A percentile compares a stretch with the other conserved stretches of the same genome.
Evolutionary conservation across 148 eudicot genomes (phyloP).

Genomic region (Rhododendron vialii): DNA sequence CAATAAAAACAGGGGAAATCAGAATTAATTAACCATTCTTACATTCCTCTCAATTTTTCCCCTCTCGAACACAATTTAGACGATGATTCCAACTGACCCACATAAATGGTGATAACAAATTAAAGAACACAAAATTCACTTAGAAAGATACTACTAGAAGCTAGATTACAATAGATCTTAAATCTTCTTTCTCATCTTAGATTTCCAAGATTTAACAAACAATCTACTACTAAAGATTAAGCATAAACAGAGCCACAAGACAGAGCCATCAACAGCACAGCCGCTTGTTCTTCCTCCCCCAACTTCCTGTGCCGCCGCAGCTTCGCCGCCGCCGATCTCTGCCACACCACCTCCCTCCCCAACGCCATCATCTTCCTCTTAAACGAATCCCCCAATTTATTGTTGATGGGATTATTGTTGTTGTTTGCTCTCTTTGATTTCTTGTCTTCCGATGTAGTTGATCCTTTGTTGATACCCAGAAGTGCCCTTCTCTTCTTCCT

Average conservation of each 20-base stretch:
- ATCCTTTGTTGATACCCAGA: constrained; percentile 43
- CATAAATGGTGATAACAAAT: not conserved
- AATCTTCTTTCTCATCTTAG: not conserved
- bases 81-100: not conserved
- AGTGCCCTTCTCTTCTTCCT: constrained; percentile 81
- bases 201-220: not conserved
- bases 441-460: constrained; percentile 35
- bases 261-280: constrained; percentile 73
- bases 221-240: constrained; percentile 12
- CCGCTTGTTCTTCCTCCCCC: constrained; percentile 89
- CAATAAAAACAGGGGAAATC: no score
- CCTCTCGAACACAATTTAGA: not conserved
- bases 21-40: not conserved
- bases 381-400: constrained; percentile 34
- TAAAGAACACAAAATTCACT: constrained; percentile 3
- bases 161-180: not conserved
- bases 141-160: not conserved
- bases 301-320: constrained; percentile 47
- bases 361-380: constrained; percentile 54
- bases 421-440: constrained; percentile 41
- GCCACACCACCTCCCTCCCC: constrained; percentile 60
- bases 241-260: constrained; percentile 79
- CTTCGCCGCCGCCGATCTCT: constrained; percentile 54
- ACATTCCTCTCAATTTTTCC: not conserved
- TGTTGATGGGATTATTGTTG: constrained; percentile 12